Evolutionary conservation across 192 early-diverging fungal genomes (phyloP), one percentile per base, ranked within the genome.

Genomic region (Chytriomyces sp.): DNA sequence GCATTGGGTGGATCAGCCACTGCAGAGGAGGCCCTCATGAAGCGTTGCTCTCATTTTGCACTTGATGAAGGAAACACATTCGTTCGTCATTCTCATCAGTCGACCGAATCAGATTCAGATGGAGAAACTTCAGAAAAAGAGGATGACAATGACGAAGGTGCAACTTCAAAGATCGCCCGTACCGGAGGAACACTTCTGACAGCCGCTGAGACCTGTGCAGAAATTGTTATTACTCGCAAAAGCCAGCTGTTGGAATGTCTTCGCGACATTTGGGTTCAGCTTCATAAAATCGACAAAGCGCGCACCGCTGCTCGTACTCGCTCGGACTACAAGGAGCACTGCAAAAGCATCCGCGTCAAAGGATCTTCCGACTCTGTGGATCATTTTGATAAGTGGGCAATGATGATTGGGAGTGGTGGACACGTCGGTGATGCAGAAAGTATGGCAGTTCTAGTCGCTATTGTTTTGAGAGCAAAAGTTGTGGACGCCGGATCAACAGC

Each of bases 21-120:
- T 7, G 78, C 78, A 5, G 82, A 83, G 65, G 78, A 83, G 60
- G 82, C 82, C 0, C 64, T 83, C 10, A 59, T 83, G 60, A 83
- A 80, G 44, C 63, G 82, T 36, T 78, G 76, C 55, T 80, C 82
- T 30, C 82, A 83, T 56, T 83, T 83, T 64, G 78, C 78, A 36
- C 31, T 78, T 19, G 72, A 76, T 52, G 58, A 64, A 33, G 70
- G 36, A 31, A 33, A 7, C 19, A 37, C 19, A 26, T n/a, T n/a
- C n/a, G n/a, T n/a, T n/a, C n/a, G n/a, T n/a, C n/a, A n/a, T n/a
- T n/a, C n/a, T n/a, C n/a, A n/a, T n/a, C n/a, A n/a, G n/a, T n/a
- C n/a, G n/a, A 64, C 0, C 8, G 56, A 53, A 22, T 64, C 53
- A 0, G 32, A 71, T 5, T 6, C 17, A 17, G 59, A 71, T 19